These are phyloP conservation scores for Colletotrichum sp. DNA, from an alignment of 2,329 filamentous ascomycete species.

Conservation along the genomic window DNA sequence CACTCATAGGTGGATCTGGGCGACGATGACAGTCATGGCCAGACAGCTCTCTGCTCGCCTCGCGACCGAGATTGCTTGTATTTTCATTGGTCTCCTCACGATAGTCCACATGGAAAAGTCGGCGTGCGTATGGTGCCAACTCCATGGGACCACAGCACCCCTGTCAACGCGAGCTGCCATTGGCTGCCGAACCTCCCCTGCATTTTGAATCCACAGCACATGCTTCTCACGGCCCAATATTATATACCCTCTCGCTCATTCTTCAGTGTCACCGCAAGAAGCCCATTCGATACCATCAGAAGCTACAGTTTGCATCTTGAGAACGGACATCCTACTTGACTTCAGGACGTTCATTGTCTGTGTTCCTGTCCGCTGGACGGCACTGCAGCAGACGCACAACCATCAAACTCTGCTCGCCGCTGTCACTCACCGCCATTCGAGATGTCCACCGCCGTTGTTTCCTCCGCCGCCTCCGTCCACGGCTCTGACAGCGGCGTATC, in stretches of 20 bases:
- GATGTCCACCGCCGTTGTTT: neutral
- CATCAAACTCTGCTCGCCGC: neutral
- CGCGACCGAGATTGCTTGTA: neutral
- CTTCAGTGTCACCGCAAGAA: neutral
- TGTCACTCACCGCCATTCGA: neutral
- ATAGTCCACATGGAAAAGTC: neutral
- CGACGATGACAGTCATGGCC: neutral
- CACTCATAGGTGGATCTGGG: neutral
- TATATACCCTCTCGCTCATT: neutral
- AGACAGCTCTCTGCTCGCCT: neutral
- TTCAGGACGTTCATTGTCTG: accelerated
- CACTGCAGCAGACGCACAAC: accelerated
- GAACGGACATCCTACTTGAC: neutral
- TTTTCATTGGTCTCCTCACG: neutral
- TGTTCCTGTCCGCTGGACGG: neutral
- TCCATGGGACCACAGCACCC: neutral
- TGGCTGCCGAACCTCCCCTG: neutral
- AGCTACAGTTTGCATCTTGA: neutral
- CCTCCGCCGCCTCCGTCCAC: neutral
- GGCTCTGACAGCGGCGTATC: neutral
- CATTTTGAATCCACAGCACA: neutral
- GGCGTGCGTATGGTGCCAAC: neutral
- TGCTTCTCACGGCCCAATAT: neutral
- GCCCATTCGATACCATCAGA: neutral
- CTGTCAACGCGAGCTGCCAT: neutral